phyloP scores from a whole-genome alignment of 306 rosid species.

The Mimosa bimucronata region DNA sequence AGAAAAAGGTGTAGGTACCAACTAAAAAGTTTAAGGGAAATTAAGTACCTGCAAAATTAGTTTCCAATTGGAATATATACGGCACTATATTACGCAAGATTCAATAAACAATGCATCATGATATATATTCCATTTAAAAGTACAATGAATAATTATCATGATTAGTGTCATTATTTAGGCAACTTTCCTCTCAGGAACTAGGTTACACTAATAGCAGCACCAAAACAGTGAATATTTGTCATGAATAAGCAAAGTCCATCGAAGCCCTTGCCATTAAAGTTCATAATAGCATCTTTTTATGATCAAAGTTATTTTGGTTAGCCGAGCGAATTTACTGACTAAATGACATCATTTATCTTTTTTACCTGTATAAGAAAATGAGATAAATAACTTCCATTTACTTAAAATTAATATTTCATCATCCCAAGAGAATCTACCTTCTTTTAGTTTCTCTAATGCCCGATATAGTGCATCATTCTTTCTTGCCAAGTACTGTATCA shows the following conservation, averaged over 20 bases:
- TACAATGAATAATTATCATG: too few species aligned
- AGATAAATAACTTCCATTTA: not conserved
- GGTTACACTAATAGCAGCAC: not conserved
- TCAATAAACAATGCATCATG: not conserved
- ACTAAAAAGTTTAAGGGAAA: too few species aligned
- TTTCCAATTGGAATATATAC: not conserved
- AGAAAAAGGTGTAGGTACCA: too few species aligned
- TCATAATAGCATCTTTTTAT: not conserved
- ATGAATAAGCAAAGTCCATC: not conserved
- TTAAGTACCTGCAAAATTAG: too few species aligned
- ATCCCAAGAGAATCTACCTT: conserved; percentile 60
- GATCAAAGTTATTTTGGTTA: not conserved
- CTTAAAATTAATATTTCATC: not conserved
- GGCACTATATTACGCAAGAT: not conserved
- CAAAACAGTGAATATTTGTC: not conserved
- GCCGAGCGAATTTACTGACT: not conserved
- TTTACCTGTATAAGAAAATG: not conserved
- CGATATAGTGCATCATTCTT: conserved; percentile 43
- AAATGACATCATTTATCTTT: not conserved
- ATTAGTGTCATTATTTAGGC: not conserved
- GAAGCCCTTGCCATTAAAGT: not conserved
- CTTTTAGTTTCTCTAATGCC: conserved; percentile 74
- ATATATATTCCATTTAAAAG: too few species aligned
- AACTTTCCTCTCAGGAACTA: not conserved
- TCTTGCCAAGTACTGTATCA: conserved; percentile 50